These are phyloP conservation scores for Linnemannia hyalina DNA, from an alignment of 192 early-diverging fungal species.

Conservation along the genomic window DNA sequence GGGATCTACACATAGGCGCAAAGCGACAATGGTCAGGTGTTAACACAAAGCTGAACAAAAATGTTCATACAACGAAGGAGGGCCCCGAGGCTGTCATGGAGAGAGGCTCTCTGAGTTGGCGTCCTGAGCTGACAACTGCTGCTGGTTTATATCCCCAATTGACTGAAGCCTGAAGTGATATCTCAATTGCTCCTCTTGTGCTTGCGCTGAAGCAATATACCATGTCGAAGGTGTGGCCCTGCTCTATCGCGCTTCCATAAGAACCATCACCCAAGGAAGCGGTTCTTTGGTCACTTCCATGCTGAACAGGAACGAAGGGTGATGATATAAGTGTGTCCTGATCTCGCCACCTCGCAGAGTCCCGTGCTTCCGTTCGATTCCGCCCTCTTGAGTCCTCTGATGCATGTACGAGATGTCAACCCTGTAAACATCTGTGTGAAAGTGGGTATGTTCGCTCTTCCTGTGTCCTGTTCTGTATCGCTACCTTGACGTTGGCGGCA, in stretches of 20 bases:
- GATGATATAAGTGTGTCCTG: neutral
- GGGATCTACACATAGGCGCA: conserved; percentile 72
- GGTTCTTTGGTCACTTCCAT: neutral
- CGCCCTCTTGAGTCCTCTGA: neutral
- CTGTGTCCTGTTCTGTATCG: neutral
- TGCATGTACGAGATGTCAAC: neutral
- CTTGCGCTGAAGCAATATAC: neutral
- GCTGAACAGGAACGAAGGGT: neutral
- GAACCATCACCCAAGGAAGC: neutral
- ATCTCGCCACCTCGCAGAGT: neutral
- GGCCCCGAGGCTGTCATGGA: neutral
- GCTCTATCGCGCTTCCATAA: neutral
- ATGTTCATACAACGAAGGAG: no score
- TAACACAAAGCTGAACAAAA: no score
- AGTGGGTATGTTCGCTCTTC: no score
- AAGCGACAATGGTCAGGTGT: neutral
- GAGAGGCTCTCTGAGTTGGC: neutral
- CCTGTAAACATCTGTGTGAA: no score
- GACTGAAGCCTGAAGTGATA: neutral
- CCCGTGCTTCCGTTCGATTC: neutral
- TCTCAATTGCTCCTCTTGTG: neutral
- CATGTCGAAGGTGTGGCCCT: neutral
- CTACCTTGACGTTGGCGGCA: conserved; percentile 39
- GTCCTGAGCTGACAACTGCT: neutral
- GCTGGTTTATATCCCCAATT: neutral